Conservation (phyloP, 2,329 filamentous ascomycete genomes). For the Westerdykella aurantiaca region DNA sequence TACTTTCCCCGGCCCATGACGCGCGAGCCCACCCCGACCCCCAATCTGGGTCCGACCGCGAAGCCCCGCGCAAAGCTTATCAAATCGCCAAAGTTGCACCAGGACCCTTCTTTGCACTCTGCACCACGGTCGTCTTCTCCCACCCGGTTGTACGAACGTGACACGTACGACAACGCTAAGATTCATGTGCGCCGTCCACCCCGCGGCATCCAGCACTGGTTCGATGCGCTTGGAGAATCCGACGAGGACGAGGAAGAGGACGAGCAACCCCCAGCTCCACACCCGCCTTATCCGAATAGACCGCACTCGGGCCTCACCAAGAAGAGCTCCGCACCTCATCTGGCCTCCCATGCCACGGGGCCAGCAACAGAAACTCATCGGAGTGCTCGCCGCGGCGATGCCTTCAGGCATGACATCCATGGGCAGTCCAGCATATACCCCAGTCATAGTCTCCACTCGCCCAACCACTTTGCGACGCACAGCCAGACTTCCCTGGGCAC, state of each 20-base stretch:
- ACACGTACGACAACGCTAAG: slow-evolving; percentile 44
- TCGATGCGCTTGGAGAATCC: slow-evolving; percentile 42
- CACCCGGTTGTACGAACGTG: slow-evolving; percentile 26
- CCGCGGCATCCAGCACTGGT: slow-evolving; percentile 48
- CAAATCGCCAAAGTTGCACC: slow-evolving; percentile 19
- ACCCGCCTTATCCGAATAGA: slow-evolving; percentile 9
- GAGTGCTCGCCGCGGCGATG: background rate
- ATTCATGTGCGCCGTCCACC: slow-evolving; percentile 44
- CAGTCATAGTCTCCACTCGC: slow-evolving; percentile 21
- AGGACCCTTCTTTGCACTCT: slow-evolving; percentile 8
- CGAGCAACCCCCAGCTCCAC: slow-evolving; percentile 6
- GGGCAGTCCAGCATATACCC: slow-evolving; percentile 18
- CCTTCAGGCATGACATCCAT: slow-evolving; percentile 6
- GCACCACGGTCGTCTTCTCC: slow-evolving; percentile 16
- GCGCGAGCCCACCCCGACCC: slow-evolving; percentile 25
- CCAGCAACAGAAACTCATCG: background rate
- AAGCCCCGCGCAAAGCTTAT: slow-evolving; percentile 19
- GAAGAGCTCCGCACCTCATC: slow-evolving; percentile 10
- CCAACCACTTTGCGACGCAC: slow-evolving; percentile 25
- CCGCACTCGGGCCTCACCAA: slow-evolving; percentile 10
- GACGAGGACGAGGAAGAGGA: slow-evolving; percentile 31
- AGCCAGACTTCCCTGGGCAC: slow-evolving; percentile 23
- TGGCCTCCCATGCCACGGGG: no score
- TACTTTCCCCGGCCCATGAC: slow-evolving; percentile 32
- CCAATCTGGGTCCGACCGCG: background rate